A percentile compares a stretch with the other conserved stretches of the same genome.
Evolutionary conservation across 2,329 filamentous ascomycete species (phyloP).

Genomic region (Pseudocercospora eumusae): DNA sequence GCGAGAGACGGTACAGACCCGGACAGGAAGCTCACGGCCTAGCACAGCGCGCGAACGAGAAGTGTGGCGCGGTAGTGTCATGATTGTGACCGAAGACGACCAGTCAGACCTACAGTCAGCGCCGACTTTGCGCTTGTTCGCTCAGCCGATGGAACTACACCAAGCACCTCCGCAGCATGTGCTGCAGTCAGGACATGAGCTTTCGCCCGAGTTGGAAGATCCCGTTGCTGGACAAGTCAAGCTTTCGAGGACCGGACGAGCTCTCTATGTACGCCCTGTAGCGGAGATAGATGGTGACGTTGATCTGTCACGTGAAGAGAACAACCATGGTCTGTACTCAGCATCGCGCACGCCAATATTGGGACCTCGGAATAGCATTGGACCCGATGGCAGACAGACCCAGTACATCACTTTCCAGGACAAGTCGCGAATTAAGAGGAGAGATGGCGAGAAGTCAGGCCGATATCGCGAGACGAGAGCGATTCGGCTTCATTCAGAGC

Average conservation of each 20-base stretch:
- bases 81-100: conserved; percentile 90
- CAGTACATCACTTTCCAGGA: conserved; percentile 44
- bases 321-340: conserved; percentile 81
- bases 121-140: conserved; percentile 80
- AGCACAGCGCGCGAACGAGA: conserved; percentile 60
- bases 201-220: conserved; percentile 82
- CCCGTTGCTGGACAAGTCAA: conserved; percentile 86
- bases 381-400: conserved; percentile 29
- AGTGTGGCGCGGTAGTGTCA: conserved; percentile 88
- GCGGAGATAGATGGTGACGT: conserved; percentile 76
- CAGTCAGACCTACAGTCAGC: conserved; percentile 78
- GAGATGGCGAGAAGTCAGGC: conserved; percentile 78
- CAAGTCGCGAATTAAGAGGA: conserved; percentile 50
- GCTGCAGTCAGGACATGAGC: conserved; percentile 57
- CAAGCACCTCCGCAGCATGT: conserved; percentile 74
- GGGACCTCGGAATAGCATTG: conserved; percentile 32
- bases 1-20: conserved; percentile 53
- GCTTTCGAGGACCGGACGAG: conserved; percentile 78
- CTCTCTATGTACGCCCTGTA: conserved; percentile 85
- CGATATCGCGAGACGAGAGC: conserved; percentile 70
- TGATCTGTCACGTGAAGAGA: conserved; percentile 78
- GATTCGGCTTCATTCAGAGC: conserved; percentile 78
- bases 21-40: conserved; percentile 40
- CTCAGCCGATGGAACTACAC: conserved; percentile 79
- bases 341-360: conserved; percentile 39